A percentile compares a stretch with the other conserved stretches of the same genome.
phyloP scores from a whole-genome alignment of 352 stramenopile genomes.

The Phytophthora cactorum region DNA sequence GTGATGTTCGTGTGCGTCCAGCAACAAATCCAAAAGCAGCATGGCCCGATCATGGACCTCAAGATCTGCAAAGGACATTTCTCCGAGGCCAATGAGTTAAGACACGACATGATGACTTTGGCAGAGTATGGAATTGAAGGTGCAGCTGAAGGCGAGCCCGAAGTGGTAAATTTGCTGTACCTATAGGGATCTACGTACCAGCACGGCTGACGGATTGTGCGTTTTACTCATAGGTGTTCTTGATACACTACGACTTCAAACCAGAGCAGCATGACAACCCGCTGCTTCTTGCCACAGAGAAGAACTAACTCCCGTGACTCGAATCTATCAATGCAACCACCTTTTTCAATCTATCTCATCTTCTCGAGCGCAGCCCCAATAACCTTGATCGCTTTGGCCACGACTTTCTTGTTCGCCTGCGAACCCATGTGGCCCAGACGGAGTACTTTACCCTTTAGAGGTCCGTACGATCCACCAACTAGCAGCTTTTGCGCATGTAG shows the following conservation, averaged over 20 bases:
- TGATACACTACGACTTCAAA: slow-evolving; percentile 75
- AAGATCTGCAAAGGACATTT: slow-evolving; percentile 70
- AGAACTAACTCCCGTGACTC: slow-evolving; percentile 27
- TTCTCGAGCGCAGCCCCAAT: slow-evolving; percentile 41
- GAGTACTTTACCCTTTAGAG: slow-evolving; percentile 51
- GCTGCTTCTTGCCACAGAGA: slow-evolving; percentile 52
- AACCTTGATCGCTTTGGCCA: slow-evolving; percentile 40
- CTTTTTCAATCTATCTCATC: slow-evolving; percentile 25
- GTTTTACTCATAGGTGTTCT: slow-evolving; percentile 35
- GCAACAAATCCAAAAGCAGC: slow-evolving; percentile 60
- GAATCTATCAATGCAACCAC: slow-evolving; percentile 6
- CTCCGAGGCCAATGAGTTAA: slow-evolving; percentile 59
- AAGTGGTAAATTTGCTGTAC: slow-evolving; percentile 33
- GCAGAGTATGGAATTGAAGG: slow-evolving; percentile 60
- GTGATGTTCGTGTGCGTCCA: slow-evolving; percentile 8
- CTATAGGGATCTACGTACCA: background rate
- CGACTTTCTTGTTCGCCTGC: slow-evolving; percentile 46
- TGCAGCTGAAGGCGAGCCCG: slow-evolving; percentile 42
- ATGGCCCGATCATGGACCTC: slow-evolving; percentile 56
- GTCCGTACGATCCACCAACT: slow-evolving; percentile 53
- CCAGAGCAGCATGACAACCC: slow-evolving; percentile 68
- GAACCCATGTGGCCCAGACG: slow-evolving; percentile 65
- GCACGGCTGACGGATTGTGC: slow-evolving; percentile 2
- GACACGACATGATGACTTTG: slow-evolving; percentile 54
- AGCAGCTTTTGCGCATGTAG: slow-evolving; percentile 45